Percentiles rank a stretch among this genome's conserved stretches.
These are phyloP conservation scores for Tinospora cordifolia DNA, from an alignment of 164 flowering plant species.

Conservation along the genomic window DNA sequence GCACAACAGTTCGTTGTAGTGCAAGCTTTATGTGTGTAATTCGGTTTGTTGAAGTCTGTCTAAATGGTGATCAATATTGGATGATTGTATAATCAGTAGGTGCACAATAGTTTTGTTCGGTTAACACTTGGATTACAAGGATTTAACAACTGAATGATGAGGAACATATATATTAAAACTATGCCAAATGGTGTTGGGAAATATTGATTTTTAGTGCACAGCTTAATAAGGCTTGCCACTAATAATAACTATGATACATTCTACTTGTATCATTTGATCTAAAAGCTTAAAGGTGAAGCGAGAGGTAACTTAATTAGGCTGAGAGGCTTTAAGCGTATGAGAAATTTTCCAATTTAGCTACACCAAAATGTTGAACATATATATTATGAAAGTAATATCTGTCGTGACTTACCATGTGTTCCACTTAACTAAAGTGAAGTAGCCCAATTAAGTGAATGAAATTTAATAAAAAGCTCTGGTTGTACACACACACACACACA, in stretches of 20 bases:
- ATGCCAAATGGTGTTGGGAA: neutral
- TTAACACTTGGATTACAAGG: neutral
- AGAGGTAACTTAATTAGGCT: no score
- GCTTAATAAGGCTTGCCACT: neutral
- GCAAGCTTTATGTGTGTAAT: neutral
- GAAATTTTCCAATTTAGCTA: no score
- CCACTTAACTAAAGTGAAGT: neutral
- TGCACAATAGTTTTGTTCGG: neutral
- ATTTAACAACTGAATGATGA: neutral
- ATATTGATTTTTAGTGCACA: neutral
- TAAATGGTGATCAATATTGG: neutral
- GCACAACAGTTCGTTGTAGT: neutral
- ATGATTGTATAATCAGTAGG: conserved; percentile 3
- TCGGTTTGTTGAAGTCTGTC: neutral
- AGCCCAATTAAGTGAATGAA: neutral
- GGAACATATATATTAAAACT: neutral
- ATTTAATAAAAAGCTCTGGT: no score
- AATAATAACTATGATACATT: no score
- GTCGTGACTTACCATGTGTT: no score
- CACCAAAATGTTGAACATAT: no score
- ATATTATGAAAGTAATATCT: no score
- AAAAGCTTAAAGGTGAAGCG: no score
- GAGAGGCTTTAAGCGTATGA: no score
- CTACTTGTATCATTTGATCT: no score
- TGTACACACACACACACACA: no score